phyloP scores from a whole-genome alignment of 2,329 filamentous ascomycete species.

The Pseudogymnoascus sp. region DNA sequence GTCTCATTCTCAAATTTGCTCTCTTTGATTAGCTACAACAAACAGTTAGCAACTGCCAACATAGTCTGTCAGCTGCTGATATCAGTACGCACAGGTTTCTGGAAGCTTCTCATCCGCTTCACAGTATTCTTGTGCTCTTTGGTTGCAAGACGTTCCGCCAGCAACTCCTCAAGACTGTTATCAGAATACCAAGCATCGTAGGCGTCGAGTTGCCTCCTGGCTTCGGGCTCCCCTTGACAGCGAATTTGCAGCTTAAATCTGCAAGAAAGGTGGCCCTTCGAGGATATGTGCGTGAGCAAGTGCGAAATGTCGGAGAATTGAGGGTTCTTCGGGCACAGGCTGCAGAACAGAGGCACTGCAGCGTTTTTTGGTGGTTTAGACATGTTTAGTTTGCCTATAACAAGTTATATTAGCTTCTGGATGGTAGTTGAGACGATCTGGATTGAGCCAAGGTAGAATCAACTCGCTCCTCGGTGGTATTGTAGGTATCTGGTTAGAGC shows the following conservation, averaged over 20 bases:
- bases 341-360: slow-evolving; percentile 66
- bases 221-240: slow-evolving; percentile 58
- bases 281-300: slow-evolving; percentile 83
- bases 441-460: not conserved
- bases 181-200: slow-evolving; percentile 75
- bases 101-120: slow-evolving; percentile 13
- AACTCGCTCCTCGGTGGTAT: not conserved
- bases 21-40: not conserved
- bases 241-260: slow-evolving; percentile 75
- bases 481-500: not conserved
- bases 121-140: slow-evolving; percentile 62
- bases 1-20: not conserved
- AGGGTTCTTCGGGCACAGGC: slow-evolving; percentile 72
- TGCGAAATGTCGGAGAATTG: slow-evolving; percentile 87
- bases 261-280: slow-evolving; percentile 83
- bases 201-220: slow-evolving; percentile 52
- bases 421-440: not conserved
- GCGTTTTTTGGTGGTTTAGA: slow-evolving; percentile 11
- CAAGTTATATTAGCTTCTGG: not conserved
- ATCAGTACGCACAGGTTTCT: not conserved
- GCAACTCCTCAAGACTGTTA: slow-evolving; percentile 62
- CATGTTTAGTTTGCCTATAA: slow-evolving; percentile 11
- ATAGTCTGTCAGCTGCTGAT: not conserved
- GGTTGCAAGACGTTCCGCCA: slow-evolving; percentile 69
- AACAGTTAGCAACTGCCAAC: not conserved